Conservation (phyloP, 495 filamentous ascomycete species). For the Penicillium angulare region DNA sequence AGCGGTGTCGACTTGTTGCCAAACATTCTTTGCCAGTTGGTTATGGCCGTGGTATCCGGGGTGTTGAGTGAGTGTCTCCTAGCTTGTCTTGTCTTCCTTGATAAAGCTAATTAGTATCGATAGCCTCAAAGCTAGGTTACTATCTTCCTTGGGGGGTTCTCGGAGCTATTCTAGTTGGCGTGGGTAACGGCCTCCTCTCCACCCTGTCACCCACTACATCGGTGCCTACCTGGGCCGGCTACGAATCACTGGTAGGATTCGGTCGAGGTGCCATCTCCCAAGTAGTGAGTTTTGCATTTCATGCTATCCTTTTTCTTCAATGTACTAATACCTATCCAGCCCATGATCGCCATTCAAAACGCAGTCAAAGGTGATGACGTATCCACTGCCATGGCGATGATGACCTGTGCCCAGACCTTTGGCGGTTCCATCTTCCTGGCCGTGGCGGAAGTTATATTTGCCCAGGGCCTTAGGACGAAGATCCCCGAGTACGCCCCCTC, state of each 20-base stretch:
- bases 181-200: constrained; percentile 52
- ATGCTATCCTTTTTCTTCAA: background rate
- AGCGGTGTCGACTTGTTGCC: constrained; percentile 41
- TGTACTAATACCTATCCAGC: constrained; percentile 14
- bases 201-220: constrained; percentile 44
- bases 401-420: constrained; percentile 51
- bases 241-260: constrained; percentile 52
- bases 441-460: constrained; percentile 48
- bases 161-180: constrained; percentile 22
- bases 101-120: background rate
- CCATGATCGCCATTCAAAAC: constrained; percentile 57
- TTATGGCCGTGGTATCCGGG: background rate
- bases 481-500: constrained; percentile 35
- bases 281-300: constrained; percentile 23
- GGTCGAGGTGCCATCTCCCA: constrained; percentile 50
- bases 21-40: constrained; percentile 33
- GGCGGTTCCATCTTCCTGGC: constrained; percentile 49
- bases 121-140: constrained; percentile 46
- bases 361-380: constrained; percentile 41
- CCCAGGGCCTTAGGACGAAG: constrained; percentile 35
- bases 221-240: constrained; percentile 51
- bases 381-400: constrained; percentile 47
- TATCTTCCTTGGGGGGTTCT: constrained; percentile 47
- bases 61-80: constrained; percentile 39
- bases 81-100: constrained; percentile 21